These are phyloP conservation scores for Amanita rimosa DNA, from an alignment of 768 basidiomycete genomes.

Conservation along the genomic window DNA sequence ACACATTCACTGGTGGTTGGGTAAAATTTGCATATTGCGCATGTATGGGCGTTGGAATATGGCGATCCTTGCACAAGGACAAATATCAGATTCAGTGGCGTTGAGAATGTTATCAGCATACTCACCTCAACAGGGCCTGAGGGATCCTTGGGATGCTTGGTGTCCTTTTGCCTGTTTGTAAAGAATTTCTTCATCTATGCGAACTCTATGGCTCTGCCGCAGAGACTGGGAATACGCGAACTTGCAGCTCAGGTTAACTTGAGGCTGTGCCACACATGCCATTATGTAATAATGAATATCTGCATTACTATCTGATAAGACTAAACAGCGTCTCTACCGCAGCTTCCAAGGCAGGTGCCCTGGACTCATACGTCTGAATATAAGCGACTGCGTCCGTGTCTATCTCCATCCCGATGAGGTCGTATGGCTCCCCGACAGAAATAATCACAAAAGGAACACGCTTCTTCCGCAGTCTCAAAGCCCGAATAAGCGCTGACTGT, in stretches of 20 bases:
- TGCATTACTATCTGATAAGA: conserved; percentile 2
- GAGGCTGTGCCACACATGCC: conserved; percentile 6
- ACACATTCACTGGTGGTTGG: conserved; percentile 9
- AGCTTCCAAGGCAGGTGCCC: conserved; percentile 34
- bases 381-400: conserved; percentile 20
- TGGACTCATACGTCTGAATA: conserved; percentile 51
- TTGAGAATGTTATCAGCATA: conserved; percentile 6
- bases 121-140: conserved; percentile 18
- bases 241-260: neutral
- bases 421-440: conserved; percentile 60
- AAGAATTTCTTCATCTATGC: conserved; percentile 50
- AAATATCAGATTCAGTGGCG: conserved; percentile 12
- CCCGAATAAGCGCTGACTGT: conserved; percentile 22
- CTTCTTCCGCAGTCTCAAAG: conserved; percentile 13
- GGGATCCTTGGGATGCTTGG: conserved; percentile 23
- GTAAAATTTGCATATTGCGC: conserved; percentile 23
- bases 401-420: conserved; percentile 23
- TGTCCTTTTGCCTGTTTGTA: conserved; percentile 29
- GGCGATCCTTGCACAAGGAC: conserved; percentile 12
- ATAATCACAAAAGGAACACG: conserved; percentile 32
- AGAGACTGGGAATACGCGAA: neutral
- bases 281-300: conserved; percentile 5
- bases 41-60: conserved; percentile 24
- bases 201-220: conserved; percentile 5
- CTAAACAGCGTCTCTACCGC: conserved; percentile 30